phyloP scores from a whole-genome alignment of 208 protist genomes.

The Leishmania lainsoni region DNA sequence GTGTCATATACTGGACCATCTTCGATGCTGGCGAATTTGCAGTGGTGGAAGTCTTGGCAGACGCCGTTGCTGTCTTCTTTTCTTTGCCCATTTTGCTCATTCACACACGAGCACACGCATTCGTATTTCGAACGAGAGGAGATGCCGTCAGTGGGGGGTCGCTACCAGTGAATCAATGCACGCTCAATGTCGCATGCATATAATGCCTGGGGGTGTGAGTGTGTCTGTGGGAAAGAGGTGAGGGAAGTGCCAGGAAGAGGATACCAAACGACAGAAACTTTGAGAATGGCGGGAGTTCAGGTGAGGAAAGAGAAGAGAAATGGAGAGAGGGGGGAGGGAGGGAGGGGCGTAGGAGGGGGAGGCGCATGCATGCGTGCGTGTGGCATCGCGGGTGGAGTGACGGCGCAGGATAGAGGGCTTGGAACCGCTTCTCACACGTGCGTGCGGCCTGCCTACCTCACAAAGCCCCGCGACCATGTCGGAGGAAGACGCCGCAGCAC shows the following conservation, averaged over 20 bases:
- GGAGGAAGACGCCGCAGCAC: not conserved
- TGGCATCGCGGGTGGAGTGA: not conserved
- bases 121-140: not conserved
- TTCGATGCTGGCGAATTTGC: constrained; percentile 7
- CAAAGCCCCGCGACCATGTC: not conserved
- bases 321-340: not conserved
- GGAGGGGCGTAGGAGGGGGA: not conserved
- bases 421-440: not conserved
- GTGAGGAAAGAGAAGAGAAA: too few species aligned
- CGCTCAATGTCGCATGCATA: not conserved
- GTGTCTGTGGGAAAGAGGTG: too few species aligned
- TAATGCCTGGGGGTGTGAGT: too few species aligned
- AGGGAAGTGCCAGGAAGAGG: too few species aligned
- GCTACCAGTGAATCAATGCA: not conserved
- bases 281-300: too few species aligned
- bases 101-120: not conserved
- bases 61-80: constrained; percentile 15
- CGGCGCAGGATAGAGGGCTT: not conserved
- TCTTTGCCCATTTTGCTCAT: constrained; percentile 14
- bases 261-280: too few species aligned
- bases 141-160: too few species aligned
- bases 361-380: not conserved
- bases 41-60: not conserved
- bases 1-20: constrained; percentile 56
- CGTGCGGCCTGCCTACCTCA: not conserved